Evolutionary conservation across 139 green algal genomes (phyloP), one percentile per base, ranked within the genome.

Genomic region (Gonium pectorale): DNA sequence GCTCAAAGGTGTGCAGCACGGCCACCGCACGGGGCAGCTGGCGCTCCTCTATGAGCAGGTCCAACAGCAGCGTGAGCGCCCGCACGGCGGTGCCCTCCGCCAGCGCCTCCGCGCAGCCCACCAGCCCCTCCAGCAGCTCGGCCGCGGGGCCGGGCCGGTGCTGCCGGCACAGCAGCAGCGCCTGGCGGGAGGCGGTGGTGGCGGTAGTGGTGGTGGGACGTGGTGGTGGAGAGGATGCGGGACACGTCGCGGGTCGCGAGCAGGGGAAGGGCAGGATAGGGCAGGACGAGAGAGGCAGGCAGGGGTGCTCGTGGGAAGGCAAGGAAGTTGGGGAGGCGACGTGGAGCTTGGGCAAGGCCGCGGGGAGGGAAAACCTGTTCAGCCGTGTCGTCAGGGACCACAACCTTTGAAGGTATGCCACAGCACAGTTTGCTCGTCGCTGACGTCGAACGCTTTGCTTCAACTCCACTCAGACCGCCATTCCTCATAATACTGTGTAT

Each of bases 21-120:
- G 70, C 82, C 13, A 80, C 82, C 11, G 82, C 82, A 6, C 62
- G 62, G 3, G 75, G 59, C 40, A 80, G 71, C 82, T 87, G 82
- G 2, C 72, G 70, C 2, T 9, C 35, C 35, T 80, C 82, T 17
- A 87, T 63, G 71, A 52, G 27, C 6, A 66, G 29, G 33, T 87
- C 82, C 60, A 87, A 67, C 59, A 81, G 54, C 60, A 82, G 71
- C 5, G 71, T 63, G 26, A 72, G 62, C 82, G 51, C 41, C 6
- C 70, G 70, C 67, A 80, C 70, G 2, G 75, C 82, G 1, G 51
- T 78, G 70, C 82, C 82, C 37, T 87, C 82, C 41, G 75, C 35
- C 60, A 81, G 68, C 33, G 62, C 82, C 51, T 87, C 82, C 31
- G 74, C 60, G 29, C 78, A 41, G 3, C 33, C 70, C 22, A 41